These are phyloP conservation scores for Lachancea waltii DNA, from an alignment of 805 yeast genomes.

Conservation along the genomic window DNA sequence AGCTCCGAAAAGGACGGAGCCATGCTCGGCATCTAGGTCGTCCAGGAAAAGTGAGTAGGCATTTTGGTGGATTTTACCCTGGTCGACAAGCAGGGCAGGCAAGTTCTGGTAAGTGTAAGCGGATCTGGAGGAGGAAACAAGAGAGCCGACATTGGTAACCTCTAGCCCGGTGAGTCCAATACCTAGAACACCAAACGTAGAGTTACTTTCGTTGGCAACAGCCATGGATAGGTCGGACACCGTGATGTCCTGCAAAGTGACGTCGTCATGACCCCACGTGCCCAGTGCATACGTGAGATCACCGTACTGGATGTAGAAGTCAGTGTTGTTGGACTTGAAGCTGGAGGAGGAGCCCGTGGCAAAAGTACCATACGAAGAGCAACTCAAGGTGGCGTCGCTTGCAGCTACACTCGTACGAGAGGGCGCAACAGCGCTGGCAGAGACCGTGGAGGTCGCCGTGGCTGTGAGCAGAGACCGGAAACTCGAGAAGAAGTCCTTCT, in stretches of 20 bases:
- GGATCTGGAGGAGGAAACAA: slow-evolving; percentile 10
- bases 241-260: slow-evolving; percentile 46
- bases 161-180: slow-evolving; percentile 68
- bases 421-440: neutral
- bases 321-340: slow-evolving; percentile 28
- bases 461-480: too few species aligned
- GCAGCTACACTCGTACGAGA: slow-evolving; percentile 6
- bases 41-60: slow-evolving; percentile 62
- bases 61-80: slow-evolving; percentile 49
- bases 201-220: slow-evolving; percentile 58
- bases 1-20: slow-evolving; percentile 64
- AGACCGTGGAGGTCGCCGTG: too few species aligned
- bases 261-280: slow-evolving; percentile 46
- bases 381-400: slow-evolving; percentile 30
- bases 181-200: slow-evolving; percentile 65
- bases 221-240: slow-evolving; percentile 58
- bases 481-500: too few species aligned
- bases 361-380: slow-evolving; percentile 36
- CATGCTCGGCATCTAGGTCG: slow-evolving; percentile 36
- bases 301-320: slow-evolving; percentile 45
- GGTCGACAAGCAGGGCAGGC: slow-evolving; percentile 52
- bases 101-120: slow-evolving; percentile 53
- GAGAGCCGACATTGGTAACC: slow-evolving; percentile 46
- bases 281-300: slow-evolving; percentile 44
- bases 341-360: slow-evolving; percentile 19